Evolutionary conservation across 179 eudicot species (phyloP), one percentile per base, ranked within the genome.

Genomic region (Vitellaria paradoxa): DNA sequence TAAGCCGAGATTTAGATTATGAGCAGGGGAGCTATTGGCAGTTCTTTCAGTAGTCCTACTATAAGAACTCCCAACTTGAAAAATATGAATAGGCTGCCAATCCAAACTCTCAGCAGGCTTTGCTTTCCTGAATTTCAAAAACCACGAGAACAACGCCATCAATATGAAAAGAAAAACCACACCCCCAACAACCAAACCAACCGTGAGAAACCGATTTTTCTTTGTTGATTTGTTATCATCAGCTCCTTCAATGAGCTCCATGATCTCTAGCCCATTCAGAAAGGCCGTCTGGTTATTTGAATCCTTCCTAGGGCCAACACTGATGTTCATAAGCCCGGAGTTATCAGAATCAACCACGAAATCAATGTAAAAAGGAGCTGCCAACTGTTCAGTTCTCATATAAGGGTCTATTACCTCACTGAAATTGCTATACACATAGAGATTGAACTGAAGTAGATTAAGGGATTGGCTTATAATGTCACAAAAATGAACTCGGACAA

Each of bases 221-320:
- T 73, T n/a, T 8, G 10, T 21, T 11, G 56, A 2, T 52, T 24
- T 1, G 2, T 56, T 17, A 15, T 10, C 40, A 8, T 20, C 84
- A 17, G 75, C 67, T 61, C 37, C 30, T 13, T 6, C 2, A 4
- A 72, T 67, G 4, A 87, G 62, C 83, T 87, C 86, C 89, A 91
- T 82, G 46, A 91, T 88, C 81, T 91, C 96, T 21, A 91, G 73
- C 52, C 96, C 96, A 78, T 91, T 89, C 65, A 91, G 63, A 60
- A 89, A 88, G 23, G 81, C 73, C 0, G 20, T 67, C 56, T 20
- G 70, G 40, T 17, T n/a, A 59, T 17, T 5, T 0, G 63, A 17
- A 59, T 59, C 63, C 0, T 17, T 20, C 63, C 63, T 20, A 18
- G 63, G 63, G 37, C 87, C 84, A 64, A 89, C 65, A 72, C 84